These are phyloP conservation scores for Malassezia equina DNA, from an alignment of 1,284 basidiomycete species.

Conservation along the genomic window DNA sequence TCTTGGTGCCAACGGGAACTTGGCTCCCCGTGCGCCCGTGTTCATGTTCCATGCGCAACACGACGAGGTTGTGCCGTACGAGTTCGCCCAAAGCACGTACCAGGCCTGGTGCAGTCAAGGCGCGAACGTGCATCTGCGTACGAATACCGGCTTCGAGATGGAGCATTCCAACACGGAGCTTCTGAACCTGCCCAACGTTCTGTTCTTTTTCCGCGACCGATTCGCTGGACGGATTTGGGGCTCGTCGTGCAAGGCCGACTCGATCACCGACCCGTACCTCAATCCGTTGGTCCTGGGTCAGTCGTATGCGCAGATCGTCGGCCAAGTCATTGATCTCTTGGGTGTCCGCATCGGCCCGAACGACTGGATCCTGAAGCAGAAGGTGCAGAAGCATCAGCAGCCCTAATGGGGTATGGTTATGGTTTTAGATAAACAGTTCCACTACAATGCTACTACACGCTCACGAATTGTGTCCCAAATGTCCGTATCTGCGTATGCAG, in stretches of 20 bases:
- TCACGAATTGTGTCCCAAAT: slow-evolving; percentile 28
- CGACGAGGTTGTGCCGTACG: slow-evolving; percentile 35
- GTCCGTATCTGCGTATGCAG: slow-evolving; percentile 33
- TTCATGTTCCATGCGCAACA: slow-evolving; percentile 33
- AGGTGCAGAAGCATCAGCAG: neutral
- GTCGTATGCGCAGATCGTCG: neutral
- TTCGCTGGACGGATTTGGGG: slow-evolving; percentile 7
- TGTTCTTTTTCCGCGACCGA: slow-evolving; percentile 15
- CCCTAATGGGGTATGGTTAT: slow-evolving; percentile 1
- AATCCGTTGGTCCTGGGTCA: neutral
- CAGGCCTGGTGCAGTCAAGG: slow-evolving; percentile 13
- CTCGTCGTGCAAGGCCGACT: neutral
- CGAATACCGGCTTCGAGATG: slow-evolving; percentile 6
- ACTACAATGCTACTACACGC: slow-evolving; percentile 1
- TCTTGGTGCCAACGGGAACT: neutral
- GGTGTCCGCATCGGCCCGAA: slow-evolving; percentile 13
- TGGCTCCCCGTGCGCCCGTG: slow-evolving; percentile 21
- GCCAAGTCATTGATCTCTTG: slow-evolving; percentile 10
- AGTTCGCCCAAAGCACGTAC: slow-evolving; percentile 16
- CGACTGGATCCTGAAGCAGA: slow-evolving; percentile 6
- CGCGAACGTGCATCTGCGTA: slow-evolving; percentile 4
- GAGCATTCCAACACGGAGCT: slow-evolving; percentile 10
- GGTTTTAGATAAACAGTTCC: no score
- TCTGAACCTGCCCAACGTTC: slow-evolving; percentile 7
- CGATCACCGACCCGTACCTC: neutral